Percentiles rank a stretch among this genome's conserved stretches.
Evolutionary conservation across 306 rosid genomes (phyloP).

Genomic region (Spatholobus suberectus): DNA sequence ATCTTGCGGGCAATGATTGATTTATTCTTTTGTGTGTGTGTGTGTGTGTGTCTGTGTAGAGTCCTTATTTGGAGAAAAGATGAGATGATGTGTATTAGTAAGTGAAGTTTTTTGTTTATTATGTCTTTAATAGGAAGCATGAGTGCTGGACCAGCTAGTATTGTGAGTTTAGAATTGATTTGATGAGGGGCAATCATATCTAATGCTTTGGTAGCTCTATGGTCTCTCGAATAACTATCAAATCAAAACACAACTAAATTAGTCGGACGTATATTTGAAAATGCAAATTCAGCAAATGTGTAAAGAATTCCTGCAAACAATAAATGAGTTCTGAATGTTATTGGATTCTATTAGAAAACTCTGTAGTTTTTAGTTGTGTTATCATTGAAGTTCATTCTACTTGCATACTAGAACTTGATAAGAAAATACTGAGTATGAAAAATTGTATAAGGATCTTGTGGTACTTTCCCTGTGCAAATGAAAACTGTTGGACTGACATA

Average conservation of each 20-base stretch:
- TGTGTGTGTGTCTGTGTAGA: not conserved
- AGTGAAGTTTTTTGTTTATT: not conserved
- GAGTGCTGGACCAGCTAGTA: not conserved
- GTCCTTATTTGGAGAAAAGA: slow-evolving; percentile 10
- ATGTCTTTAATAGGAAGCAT: slow-evolving; percentile 7
- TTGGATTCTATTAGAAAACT: slow-evolving; percentile 8
- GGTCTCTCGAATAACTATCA: not conserved
- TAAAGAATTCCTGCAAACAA: slow-evolving; percentile 5
- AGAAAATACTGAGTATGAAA: slow-evolving; percentile 3
- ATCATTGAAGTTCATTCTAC: slow-evolving; percentile 13
- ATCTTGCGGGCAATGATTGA: not conserved
- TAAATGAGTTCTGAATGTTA: slow-evolving; percentile 7
- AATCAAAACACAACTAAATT: not conserved
- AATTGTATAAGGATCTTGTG: not conserved
- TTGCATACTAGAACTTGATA: not conserved
- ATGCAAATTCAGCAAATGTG: slow-evolving; percentile 8
- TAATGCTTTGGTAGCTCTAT: not conserved
- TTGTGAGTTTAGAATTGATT: slow-evolving; percentile 1
- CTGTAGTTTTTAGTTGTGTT: slow-evolving; percentile 15
- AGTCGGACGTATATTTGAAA: slow-evolving; percentile 4
- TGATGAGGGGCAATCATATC: slow-evolving; percentile 11
- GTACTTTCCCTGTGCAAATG: slow-evolving; percentile 16
- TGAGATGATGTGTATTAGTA: not conserved
- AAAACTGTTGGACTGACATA: not conserved
- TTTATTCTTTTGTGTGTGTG: not conserved